Percentiles rank a stretch among this genome's conserved stretches.
Conservation (phyloP, 2,329 filamentous ascomycete genomes). For the Alternaria brassicicola region DNA sequence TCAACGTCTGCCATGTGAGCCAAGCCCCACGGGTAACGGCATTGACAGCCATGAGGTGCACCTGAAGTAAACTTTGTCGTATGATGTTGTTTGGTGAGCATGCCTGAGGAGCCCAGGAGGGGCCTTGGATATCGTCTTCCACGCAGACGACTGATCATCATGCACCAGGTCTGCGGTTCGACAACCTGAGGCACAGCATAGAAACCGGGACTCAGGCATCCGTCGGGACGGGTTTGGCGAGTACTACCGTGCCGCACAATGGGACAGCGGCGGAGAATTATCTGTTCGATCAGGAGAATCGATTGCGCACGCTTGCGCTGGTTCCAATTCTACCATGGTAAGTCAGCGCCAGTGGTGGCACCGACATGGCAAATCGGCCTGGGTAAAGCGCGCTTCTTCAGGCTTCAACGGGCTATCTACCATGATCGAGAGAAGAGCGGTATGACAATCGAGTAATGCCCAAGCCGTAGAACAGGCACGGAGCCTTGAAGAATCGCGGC, state of each 20-base stretch:
- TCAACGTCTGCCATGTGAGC: conserved; percentile 29
- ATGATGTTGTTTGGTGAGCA: conserved; percentile 44
- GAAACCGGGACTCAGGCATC: conserved; percentile 45
- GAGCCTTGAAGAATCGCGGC: background rate
- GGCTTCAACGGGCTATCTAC: background rate
- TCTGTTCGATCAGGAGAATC: conserved; percentile 2
- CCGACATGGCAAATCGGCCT: background rate
- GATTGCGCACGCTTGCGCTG: conserved; percentile 2
- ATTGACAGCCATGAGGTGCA: conserved; percentile 22
- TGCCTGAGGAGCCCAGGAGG: conserved; percentile 21
- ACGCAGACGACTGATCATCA: conserved; percentile 16
- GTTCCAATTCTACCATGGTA: conserved; percentile 1
- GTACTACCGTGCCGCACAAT: conserved; percentile 11
- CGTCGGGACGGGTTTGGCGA: conserved; percentile 26
- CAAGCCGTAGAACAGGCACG: background rate
- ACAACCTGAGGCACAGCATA: conserved; percentile 33
- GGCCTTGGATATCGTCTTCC: conserved; percentile 20
- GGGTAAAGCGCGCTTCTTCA: background rate
- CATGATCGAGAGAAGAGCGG: conserved; percentile 9
- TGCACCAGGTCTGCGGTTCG: conserved; percentile 7
- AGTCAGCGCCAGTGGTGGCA: background rate
- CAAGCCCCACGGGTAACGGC: conserved; percentile 9
- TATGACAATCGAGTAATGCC: conserved; percentile 2
- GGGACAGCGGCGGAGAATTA: conserved; percentile 13
- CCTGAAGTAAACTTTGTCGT: conserved; percentile 47